Evolutionary conservation across 2,329 filamentous ascomycete genomes (phyloP).

Genomic region (Scedosporium boydii): DNA sequence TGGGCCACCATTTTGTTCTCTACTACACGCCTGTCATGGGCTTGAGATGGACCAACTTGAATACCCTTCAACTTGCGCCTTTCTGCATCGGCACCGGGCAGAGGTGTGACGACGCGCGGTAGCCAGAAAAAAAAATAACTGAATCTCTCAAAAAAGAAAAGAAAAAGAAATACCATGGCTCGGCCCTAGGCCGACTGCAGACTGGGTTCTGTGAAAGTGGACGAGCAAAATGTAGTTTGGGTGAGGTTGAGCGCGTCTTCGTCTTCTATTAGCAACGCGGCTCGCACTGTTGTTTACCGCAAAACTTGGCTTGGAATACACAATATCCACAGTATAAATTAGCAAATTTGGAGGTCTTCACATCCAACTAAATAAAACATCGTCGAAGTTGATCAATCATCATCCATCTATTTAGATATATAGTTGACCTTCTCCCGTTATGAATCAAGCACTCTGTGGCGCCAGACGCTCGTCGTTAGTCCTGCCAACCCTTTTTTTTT

Average conservation of each 20-base stretch:
- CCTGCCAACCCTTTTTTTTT: constrained; percentile 2
- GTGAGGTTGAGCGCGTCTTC: too few relatives aligned
- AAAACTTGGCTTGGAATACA: too few relatives aligned
- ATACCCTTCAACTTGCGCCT: too few relatives aligned
- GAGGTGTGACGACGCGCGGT: too few relatives aligned
- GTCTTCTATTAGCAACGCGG: too few relatives aligned
- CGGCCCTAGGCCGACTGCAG: too few relatives aligned
- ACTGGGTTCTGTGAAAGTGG: too few relatives aligned
- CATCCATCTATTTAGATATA: constrained; percentile 2
- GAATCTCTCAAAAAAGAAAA: not conserved
- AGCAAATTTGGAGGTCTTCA: not conserved
- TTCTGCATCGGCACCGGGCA: too few relatives aligned
- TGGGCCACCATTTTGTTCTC: constrained; percentile 14
- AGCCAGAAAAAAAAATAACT: not conserved
- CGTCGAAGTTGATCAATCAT: not conserved
- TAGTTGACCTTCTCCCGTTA: not conserved
- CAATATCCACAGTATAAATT: not conserved
- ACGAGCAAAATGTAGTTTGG: too few relatives aligned
- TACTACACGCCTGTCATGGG: not conserved
- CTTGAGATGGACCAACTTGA: not conserved
- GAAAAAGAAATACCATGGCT: too few relatives aligned
- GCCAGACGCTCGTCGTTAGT: not conserved
- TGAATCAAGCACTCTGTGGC: not conserved
- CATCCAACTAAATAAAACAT: not conserved
- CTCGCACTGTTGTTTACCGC: too few relatives aligned